phyloP scores from a whole-genome alignment of 257 asterid species.

The Thymus quinquecostatus region DNA sequence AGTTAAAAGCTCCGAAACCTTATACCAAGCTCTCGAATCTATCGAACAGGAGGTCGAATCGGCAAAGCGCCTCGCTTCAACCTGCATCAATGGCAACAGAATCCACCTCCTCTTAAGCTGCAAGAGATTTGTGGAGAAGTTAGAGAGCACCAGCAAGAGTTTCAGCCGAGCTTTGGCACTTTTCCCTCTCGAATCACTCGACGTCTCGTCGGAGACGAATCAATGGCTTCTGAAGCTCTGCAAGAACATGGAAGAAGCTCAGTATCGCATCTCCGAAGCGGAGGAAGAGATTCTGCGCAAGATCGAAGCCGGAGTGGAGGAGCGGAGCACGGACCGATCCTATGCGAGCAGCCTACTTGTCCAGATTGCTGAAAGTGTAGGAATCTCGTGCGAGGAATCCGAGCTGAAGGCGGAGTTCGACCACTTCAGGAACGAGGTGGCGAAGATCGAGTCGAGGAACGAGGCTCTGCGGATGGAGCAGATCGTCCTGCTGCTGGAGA shows the following conservation, averaged over 20 bases:
- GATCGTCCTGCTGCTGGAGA: conserved; percentile 39
- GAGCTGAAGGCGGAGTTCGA: conserved; percentile 38
- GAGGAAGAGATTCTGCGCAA: conserved; percentile 44
- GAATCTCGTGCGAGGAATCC: conserved; percentile 36
- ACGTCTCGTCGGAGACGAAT: conserved; percentile 26
- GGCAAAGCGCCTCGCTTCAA: conserved; percentile 34
- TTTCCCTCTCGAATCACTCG: conserved; percentile 25
- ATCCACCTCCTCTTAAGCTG: conserved; percentile 50
- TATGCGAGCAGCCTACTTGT: conserved; percentile 42
- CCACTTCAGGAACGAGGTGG: conserved; percentile 35
- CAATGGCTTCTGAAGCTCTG: conserved; percentile 33
- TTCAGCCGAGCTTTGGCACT: conserved; percentile 33
- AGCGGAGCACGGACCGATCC: conserved; percentile 45
- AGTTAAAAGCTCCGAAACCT: background rate
- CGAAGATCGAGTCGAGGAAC: conserved; percentile 25
- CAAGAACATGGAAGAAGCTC: conserved; percentile 40
- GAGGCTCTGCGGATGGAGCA: conserved; percentile 50
- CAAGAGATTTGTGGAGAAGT: conserved; percentile 35
- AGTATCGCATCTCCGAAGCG: conserved; percentile 27
- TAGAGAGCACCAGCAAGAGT: conserved; percentile 35
- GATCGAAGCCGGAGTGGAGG: conserved; percentile 45
- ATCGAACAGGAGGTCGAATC: conserved; percentile 38
- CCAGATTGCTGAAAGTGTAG: conserved; percentile 36
- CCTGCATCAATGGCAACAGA: conserved; percentile 40
- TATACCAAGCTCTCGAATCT: conserved; percentile 27